These are phyloP conservation scores for Tetrahymena borealis DNA, from an alignment of 73 alveolate genomes.

Conservation along the genomic window DNA sequence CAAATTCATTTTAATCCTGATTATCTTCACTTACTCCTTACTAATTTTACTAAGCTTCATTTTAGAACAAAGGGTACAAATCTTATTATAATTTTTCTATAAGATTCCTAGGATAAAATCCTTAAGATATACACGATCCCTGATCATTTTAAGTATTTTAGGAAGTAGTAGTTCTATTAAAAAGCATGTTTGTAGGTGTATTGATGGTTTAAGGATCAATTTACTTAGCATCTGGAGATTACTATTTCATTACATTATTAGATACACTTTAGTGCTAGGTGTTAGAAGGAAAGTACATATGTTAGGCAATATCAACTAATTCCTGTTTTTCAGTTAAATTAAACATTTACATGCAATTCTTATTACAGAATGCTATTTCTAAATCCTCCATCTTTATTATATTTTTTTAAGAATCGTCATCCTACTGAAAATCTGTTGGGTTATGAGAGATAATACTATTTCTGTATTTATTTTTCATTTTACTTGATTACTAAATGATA, in stretches of 20 bases:
- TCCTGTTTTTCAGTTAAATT: not conserved
- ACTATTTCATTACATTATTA: not conserved
- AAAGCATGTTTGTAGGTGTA: not conserved
- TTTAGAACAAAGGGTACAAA: not conserved
- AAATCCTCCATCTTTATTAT: not conserved
- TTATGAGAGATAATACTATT: not conserved
- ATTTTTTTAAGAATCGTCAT: not conserved
- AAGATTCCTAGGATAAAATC: not conserved
- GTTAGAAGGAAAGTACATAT: not conserved
- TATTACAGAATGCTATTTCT: not conserved
- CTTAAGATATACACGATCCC: not conserved
- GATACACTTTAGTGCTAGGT: not conserved
- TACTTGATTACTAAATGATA: not conserved
- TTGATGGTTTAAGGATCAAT: not conserved
- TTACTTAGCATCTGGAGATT: not conserved
- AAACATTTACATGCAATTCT: not conserved
- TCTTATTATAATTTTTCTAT: not conserved
- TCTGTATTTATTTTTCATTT: not conserved
- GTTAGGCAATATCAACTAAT: not conserved
- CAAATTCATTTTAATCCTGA: not conserved
- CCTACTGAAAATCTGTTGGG: not conserved
- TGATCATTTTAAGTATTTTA: not conserved
- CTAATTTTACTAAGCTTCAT: not conserved
- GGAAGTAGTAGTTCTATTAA: not conserved
- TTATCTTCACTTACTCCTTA: not conserved